Evolutionary conservation across 495 filamentous ascomycete genomes (phyloP), one percentile per base, ranked within the genome.

Genomic region (Xylaria castorea): DNA sequence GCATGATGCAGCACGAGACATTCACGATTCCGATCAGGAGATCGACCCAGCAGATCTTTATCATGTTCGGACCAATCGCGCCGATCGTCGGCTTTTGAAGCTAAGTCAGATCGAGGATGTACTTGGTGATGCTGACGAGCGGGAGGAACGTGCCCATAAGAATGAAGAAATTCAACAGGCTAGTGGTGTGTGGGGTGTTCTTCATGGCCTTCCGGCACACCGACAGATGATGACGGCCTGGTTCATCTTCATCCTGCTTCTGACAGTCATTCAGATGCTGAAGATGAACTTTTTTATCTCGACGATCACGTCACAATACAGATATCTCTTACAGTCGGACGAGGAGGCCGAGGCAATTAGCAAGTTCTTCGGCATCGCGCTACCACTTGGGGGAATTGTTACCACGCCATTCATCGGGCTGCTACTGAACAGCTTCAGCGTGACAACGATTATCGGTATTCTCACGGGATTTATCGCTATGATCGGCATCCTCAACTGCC

Each of bases 241-340:
- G 85, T 88, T 86, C 68, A 53, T 86, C 27, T 77, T 88, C 58
- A 82, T 87, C 61, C 76, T 84, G 18, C 77, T 87, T 5, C 84
- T 88, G 74, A 87, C 86, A 4, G 77, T 85, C 22, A 25, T 87
- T 9, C 86, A 87, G 71, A 88, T 88, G 86, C 77, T 81, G 53
- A 80, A 85, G 22, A 88, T 88, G 78, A 88, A 88, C 78, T 86
- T 83, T 78, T 88, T 87, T 69, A 86, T 88, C 42, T 85, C 87
- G 5, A 87, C 86, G 0, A 77, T 87, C 55, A 82, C 83, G 14
- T 74, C 80, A 12, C 86, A 88, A 74, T 86, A 87, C 73, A 76
- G 79, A 22, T 81, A 82, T 67, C 77, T 88, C 0, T 75, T 87
- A 2, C 70, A 69, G 42, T 78, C 77, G 40, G 80, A 81, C 71